Conservation (phyloP, 1,284 basidiomycete species). For the Crucibulum cyathiforme region DNA sequence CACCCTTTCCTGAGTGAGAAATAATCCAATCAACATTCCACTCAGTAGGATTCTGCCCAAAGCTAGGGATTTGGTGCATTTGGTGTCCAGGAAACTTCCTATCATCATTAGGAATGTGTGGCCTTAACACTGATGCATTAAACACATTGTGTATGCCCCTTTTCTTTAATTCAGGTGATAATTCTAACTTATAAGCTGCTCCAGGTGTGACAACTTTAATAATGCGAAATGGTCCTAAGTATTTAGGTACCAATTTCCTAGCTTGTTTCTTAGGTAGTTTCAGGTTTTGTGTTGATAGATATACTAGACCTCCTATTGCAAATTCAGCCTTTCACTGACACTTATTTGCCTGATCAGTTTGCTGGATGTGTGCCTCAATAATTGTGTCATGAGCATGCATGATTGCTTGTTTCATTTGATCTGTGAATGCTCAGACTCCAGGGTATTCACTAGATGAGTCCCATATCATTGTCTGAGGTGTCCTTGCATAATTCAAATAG, state of each 20-base stretch:
- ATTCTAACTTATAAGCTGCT: too few species aligned
- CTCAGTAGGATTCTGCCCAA: slow-evolving; percentile 16
- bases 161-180: too few species aligned
- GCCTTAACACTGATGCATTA: slow-evolving; percentile 5
- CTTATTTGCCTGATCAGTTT: slow-evolving; percentile 18
- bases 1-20: neutral
- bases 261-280: neutral
- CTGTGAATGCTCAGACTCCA: slow-evolving; percentile 31
- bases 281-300: neutral
- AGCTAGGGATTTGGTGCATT: slow-evolving; percentile 14
- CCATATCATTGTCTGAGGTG: slow-evolving; percentile 15
- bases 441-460: slow-evolving; percentile 20
- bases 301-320: neutral
- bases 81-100: slow-evolving; percentile 24
- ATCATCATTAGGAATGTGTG: slow-evolving; percentile 34
- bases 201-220: neutral
- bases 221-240: neutral
- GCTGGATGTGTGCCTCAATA: slow-evolving; percentile 31
- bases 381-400: slow-evolving; percentile 42
- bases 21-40: slow-evolving; percentile 23
- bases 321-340: neutral
- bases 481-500: slow-evolving; percentile 35
- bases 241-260: neutral
- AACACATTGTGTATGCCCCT: too few species aligned
- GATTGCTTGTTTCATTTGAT: slow-evolving; percentile 26